Conservation (phyloP, 169 alveolate species). For the Ichthyophthirius multifiliis region DNA sequence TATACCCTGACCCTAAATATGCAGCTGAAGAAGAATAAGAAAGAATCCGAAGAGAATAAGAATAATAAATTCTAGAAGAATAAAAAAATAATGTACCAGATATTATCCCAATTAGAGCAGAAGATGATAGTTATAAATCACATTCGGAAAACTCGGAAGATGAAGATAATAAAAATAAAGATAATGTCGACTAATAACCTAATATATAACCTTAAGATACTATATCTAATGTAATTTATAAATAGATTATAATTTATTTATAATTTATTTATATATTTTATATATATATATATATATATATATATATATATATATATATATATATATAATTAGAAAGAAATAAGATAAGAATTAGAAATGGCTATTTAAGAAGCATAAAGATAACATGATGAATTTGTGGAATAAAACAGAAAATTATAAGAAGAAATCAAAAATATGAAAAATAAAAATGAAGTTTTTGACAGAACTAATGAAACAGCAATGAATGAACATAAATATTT, state of each 20-base stretch:
- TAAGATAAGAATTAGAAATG: conserved; percentile 61
- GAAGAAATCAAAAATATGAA: conserved; percentile 55
- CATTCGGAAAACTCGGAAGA: conserved; percentile 31
- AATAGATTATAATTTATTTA: not conserved
- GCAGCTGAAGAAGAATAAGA: conserved; percentile 68
- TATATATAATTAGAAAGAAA: conserved; percentile 55
- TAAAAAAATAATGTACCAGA: conserved; percentile 51
- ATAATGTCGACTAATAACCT: conserved; percentile 11
- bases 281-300: too few species aligned
- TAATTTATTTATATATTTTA: conserved; percentile 33
- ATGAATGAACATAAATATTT: conserved; percentile 75
- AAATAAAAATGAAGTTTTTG: conserved; percentile 48
- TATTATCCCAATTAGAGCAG: too few species aligned
- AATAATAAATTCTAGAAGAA: conserved; percentile 52
- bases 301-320: too few species aligned
- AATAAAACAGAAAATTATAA: conserved; percentile 55
- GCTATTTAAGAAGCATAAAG: conserved; percentile 67
- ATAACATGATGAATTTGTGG: conserved; percentile 54
- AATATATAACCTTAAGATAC: conserved; percentile 7
- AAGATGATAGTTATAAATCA: conserved; percentile 61
- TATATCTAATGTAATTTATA: conserved; percentile 19
- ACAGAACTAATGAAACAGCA: conserved; percentile 55
- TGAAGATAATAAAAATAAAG: conserved; percentile 11
- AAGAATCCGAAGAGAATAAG: conserved; percentile 43
- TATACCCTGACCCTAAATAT: conserved; percentile 81